Base-by-base conservation (phyloP, 495 filamentous ascomycete genomes). In the Pseudomonodictys pantanalensis region DNA sequence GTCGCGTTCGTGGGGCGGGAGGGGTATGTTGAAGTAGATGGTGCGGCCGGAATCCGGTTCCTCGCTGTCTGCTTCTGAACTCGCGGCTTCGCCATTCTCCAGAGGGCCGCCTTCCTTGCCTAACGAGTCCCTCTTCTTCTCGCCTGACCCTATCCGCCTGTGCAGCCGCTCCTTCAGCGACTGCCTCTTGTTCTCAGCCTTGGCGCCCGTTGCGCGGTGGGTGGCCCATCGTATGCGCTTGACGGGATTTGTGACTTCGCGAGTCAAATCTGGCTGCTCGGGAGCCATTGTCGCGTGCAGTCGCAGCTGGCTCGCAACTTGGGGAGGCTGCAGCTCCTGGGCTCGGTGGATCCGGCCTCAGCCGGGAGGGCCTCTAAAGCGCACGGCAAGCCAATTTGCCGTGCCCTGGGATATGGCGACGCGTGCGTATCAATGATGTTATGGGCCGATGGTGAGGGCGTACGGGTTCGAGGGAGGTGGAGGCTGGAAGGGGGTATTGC, bases 201-300 rank as follows among this genome's bases (percentile, higher is more conserved):
- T 87, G 73, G 83, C 77, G 57, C 88, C 86, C 50, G 81, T 85
- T 61, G 85, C 79, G 68, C 89, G 86, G 62, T 90, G 89, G 26
- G 93, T 97, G 52, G 93, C 93, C 93, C 93, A 99, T 85, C 95
- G 79, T 68, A 91, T 84, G 68, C 90, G 78, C 74, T 88, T 86
- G 26, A 79, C 80, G 10, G 83, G 82, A 59, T 79, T 73, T 29
- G 72, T 70, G 29, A 64, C 66, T 56, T 76, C 67, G 59, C 54
- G 67, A 29, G 67, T n/a, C n/a, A n/a, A n/a, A n/a, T n/a, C n/a
- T n/a, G n/a, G n/a, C n/a, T n/a, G n/a, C n/a, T n/a, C n/a, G n/a
- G n/a, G n/a, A n/a, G n/a, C n/a, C 69, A 71, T 71, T 28, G 45
- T 62, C 49, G 52, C 26, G 49, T 9, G 12, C 39, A 44, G 22